These are phyloP conservation scores for Melampsora medusae DNA, from an alignment of 1,284 basidiomycete genomes.

Conservation along the genomic window DNA sequence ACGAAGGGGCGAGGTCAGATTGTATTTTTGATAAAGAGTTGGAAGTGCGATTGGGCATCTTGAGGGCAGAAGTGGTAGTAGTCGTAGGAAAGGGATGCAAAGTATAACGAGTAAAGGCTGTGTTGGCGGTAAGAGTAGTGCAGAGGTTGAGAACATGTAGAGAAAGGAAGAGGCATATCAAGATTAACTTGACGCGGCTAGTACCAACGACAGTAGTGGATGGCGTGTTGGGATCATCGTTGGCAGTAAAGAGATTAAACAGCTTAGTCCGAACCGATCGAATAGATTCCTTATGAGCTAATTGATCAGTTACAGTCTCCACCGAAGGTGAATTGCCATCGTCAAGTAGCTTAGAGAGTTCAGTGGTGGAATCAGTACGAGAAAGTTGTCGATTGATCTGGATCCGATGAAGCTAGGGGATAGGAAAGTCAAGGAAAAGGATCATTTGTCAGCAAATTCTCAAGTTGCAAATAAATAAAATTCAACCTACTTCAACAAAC, in stretches of 20 bases:
- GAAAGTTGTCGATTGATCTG: constrained; percentile 32
- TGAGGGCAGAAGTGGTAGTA: constrained; percentile 52
- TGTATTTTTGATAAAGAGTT: too few relatives aligned
- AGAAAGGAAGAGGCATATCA: constrained; percentile 68
- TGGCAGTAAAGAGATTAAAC: constrained; percentile 17
- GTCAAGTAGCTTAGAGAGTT: constrained; percentile 37
- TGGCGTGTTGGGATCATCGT: not conserved
- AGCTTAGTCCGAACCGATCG: constrained; percentile 16
- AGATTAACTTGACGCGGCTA: constrained; percentile 29
- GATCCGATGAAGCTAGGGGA: constrained; percentile 34
- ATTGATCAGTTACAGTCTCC: constrained; percentile 25
- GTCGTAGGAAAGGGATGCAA: constrained; percentile 47
- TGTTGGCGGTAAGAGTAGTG: constrained; percentile 79
- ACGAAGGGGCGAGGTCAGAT: too few relatives aligned
- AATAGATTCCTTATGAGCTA: constrained; percentile 36
- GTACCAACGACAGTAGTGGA: constrained; percentile 13
- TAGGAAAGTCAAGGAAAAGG: not conserved
- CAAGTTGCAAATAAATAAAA: not conserved
- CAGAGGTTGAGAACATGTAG: constrained; percentile 88
- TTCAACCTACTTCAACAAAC: constrained; percentile 71
- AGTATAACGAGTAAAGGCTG: constrained; percentile 64
- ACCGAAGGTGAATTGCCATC: constrained; percentile 36
- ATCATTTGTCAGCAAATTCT: not conserved
- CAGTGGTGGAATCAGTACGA: constrained; percentile 28
- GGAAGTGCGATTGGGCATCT: constrained; percentile 59